A percentile compares a stretch with the other conserved stretches of the same genome.
phyloP scores from a whole-genome alignment of 2,329 filamentous ascomycete genomes.

The Hymenoscyphus fraxineus region DNA sequence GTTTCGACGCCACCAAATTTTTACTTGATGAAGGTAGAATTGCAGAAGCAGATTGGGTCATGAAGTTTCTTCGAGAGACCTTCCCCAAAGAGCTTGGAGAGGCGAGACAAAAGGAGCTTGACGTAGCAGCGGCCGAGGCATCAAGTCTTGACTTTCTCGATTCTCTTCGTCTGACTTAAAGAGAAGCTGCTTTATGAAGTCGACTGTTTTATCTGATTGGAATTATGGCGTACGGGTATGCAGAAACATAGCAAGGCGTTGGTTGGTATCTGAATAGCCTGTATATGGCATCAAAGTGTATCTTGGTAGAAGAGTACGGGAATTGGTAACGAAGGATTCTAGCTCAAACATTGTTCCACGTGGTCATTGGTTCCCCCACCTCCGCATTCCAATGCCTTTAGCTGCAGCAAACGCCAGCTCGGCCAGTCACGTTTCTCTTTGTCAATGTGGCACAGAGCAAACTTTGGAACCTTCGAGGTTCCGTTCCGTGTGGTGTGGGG shows the following conservation, averaged over 20 bases:
- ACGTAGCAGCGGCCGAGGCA: slow-evolving; percentile 26
- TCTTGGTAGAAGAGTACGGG: neutral
- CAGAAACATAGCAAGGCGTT: neutral
- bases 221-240: neutral
- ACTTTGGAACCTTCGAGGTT: neutral
- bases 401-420: neutral
- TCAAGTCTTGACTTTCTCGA: slow-evolving; percentile 29
- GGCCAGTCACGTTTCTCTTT: neutral
- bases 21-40: slow-evolving; percentile 24
- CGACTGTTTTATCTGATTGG: neutral
- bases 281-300: neutral
- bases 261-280: neutral
- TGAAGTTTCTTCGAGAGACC: slow-evolving; percentile 27
- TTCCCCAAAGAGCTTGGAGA: slow-evolving; percentile 25
- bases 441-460: neutral
- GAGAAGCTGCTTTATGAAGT: neutral
- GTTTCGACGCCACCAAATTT: slow-evolving; percentile 27
- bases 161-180: slow-evolving; percentile 19
- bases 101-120: slow-evolving; percentile 13
- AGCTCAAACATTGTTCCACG: neutral
- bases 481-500: neutral
- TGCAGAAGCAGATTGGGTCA: slow-evolving; percentile 27
- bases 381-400: neutral
- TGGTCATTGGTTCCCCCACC: neutral
- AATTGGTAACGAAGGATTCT: too few species aligned